These are phyloP conservation scores for Chenopodium quinoa DNA, from an alignment of 148 eudicot genomes.

Conservation along the genomic window DNA sequence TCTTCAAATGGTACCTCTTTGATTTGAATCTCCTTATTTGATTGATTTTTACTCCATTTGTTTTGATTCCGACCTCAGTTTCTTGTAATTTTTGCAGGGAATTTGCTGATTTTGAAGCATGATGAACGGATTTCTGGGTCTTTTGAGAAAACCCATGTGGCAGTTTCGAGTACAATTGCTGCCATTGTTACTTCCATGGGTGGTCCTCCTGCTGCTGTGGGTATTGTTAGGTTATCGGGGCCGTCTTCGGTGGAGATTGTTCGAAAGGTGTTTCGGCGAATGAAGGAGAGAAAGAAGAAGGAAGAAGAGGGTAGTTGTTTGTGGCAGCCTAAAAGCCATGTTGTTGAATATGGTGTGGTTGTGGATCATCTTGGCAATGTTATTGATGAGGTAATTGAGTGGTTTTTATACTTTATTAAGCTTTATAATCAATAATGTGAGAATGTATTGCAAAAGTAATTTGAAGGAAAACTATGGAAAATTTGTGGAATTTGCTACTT, in stretches of 20 bases:
- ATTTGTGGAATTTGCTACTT: background rate
- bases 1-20: slow-evolving; percentile 30
- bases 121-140: slow-evolving; percentile 63
- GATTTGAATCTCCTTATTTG: background rate
- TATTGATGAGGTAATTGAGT: slow-evolving; percentile 76
- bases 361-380: slow-evolving; percentile 56
- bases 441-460: background rate
- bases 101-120: slow-evolving; percentile 40
- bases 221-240: slow-evolving; percentile 90
- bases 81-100: slow-evolving; percentile 34
- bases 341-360: slow-evolving; percentile 82
- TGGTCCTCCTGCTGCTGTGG: slow-evolving; percentile 91
- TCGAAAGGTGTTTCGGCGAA: slow-evolving; percentile 49
- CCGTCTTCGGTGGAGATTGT: slow-evolving; percentile 67
- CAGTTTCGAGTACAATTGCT: slow-evolving; percentile 63
- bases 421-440: background rate
- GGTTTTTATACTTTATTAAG: background rate
- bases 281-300: slow-evolving; percentile 25
- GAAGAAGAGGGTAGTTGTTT: slow-evolving; percentile 4
- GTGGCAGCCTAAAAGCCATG: slow-evolving; percentile 82
- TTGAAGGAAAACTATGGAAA: no score
- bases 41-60: background rate
- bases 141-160: slow-evolving; percentile 25
- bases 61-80: background rate
- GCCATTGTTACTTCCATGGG: slow-evolving; percentile 96